Evolutionary conservation across 2,329 filamentous ascomycete genomes (phyloP), one percentile per base, ranked within the genome.

Genomic region (Trichoderma simmonsii): DNA sequence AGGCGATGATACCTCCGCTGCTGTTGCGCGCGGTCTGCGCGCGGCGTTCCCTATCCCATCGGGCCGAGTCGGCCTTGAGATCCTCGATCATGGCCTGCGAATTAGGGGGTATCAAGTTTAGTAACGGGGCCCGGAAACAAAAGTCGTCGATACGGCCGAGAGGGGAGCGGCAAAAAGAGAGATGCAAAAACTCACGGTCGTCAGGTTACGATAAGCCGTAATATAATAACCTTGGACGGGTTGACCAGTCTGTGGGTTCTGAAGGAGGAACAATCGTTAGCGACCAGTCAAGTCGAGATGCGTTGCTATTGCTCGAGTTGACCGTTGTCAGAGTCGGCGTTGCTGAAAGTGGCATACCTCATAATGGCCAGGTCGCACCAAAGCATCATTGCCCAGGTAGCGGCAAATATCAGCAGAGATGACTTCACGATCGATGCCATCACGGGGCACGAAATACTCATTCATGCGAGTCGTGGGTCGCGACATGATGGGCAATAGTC

Each of bases 381-480:
- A 87, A 76, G 92, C 92, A 85, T 95, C 92, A 81, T 93, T 93
- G 78, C 92, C 92, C 76, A 95, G 87, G 81, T 94, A 95, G 79
- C 92, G 91, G 85, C 92, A 94, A 76, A 95, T 93, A 81, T 95
- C 92, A 80, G 92, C 91, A 74, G 93, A 93, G 82, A 95, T 94
- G 78, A 95, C 92, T 82, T 95, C 92, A 77, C 92, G 90, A 81
- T 93, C 92, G 82, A 95, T 95, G 79, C 92, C 92, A 81, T 94
- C 91, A 78, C 91, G 89, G 60, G 91, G 91, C 70, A 94, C 90
- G 81, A 94, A 94, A 81, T 94, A 94, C 83, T 94, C 91, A 82
- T 93, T 93, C 80, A 92, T 88, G 73, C 88, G 87, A 71, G 84
- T 80, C 73, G 82, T 77, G 60, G 71, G 71, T 51, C 71, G 71